Evolutionary conservation across 805 yeast genomes (phyloP).

Genomic region (Candida broadrunensis): DNA sequence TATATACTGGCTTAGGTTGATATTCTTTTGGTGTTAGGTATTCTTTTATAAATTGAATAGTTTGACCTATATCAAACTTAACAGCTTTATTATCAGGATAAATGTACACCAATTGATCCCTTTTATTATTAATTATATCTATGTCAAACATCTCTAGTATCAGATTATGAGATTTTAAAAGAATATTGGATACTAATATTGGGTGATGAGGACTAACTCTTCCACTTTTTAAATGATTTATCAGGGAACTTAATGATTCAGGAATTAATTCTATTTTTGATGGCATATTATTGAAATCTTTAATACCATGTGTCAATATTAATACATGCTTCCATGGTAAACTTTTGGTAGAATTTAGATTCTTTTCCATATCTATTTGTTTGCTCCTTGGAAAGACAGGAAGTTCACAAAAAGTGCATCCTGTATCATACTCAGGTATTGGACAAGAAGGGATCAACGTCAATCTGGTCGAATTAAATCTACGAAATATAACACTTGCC

Average conservation of each 20-base stretch:
- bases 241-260: constrained; percentile 39
- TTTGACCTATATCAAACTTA: constrained; percentile 27
- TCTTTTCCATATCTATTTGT: constrained; percentile 37
- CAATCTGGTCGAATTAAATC: constrained; percentile 1
- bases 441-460: constrained; percentile 38
- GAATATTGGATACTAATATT: constrained; percentile 46
- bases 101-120: constrained; percentile 33
- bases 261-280: constrained; percentile 49
- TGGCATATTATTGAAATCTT: constrained; percentile 41
- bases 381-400: constrained; percentile 39
- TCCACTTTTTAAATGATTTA: constrained; percentile 30
- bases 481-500: neutral
- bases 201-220: constrained; percentile 46
- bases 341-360: constrained; percentile 48
- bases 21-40: constrained; percentile 35
- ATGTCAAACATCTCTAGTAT: constrained; percentile 5
- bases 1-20: constrained; percentile 13
- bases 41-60: constrained; percentile 36
- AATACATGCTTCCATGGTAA: constrained; percentile 55
- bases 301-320: constrained; percentile 43
- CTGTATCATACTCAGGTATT: constrained; percentile 50
- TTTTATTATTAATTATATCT: neutral
- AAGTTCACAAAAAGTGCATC: constrained; percentile 54
- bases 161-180: constrained; percentile 17
- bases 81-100: constrained; percentile 54